Evolutionary conservation across 306 rosid genomes (phyloP).

Genomic region (Glycyrrhiza uralensis): DNA sequence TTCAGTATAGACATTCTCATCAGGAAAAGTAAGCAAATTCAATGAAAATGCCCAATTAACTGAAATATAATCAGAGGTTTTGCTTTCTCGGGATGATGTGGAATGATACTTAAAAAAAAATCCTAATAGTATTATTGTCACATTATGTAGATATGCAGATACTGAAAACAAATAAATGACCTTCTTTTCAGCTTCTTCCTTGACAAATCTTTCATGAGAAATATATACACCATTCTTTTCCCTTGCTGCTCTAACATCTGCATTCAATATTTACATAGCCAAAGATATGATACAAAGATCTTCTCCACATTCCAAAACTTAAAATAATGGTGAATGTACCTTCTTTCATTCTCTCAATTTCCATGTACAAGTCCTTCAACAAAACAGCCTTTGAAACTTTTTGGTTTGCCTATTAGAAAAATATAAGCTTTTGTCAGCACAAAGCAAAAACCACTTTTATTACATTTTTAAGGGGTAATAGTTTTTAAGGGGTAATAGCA

Average conservation of each 20-base stretch:
- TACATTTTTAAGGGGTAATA: neutral
- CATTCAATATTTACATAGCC: constrained; percentile 15
- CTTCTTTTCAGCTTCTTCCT: constrained; percentile 96
- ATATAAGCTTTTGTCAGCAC: constrained; percentile 12
- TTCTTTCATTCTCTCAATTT: constrained; percentile 92
- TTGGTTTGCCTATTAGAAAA: constrained; percentile 73
- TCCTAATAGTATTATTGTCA: neutral
- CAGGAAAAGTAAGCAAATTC: neutral
- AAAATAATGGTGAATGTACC: constrained; percentile 40
- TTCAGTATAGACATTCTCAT: neutral
- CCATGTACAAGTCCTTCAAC: constrained; percentile 80
- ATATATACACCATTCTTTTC: constrained; percentile 92
- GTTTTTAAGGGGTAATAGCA: constrained; percentile 8
- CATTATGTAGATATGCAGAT: neutral
- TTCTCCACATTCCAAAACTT: constrained; percentile 13
- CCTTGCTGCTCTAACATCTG: constrained; percentile 94
- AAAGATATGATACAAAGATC: neutral
- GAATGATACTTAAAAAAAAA: neutral
- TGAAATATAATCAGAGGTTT: neutral
- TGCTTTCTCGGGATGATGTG: neutral
- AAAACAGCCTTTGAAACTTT: constrained; percentile 83
- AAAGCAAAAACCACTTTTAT: neutral
- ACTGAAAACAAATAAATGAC: constrained; percentile 29
- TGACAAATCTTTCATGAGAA: constrained; percentile 80
- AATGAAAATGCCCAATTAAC: neutral